These are phyloP conservation scores for Yarrowia osloensis DNA, from an alignment of 805 yeast genomes.

Conservation along the genomic window DNA sequence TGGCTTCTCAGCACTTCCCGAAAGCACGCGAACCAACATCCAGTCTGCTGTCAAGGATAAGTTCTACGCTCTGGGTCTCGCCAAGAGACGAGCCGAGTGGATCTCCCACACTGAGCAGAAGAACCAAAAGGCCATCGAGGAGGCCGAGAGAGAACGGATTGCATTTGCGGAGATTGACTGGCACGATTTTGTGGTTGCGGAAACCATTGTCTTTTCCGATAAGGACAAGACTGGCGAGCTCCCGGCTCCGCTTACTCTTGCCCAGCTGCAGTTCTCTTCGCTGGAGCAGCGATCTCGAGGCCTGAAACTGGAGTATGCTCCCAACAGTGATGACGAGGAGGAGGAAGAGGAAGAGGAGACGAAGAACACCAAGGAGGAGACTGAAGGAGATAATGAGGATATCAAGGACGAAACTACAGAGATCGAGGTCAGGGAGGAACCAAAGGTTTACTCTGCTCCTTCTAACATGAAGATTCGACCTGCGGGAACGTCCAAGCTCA, in stretches of 20 bases:
- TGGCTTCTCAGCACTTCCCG: constrained; percentile 30
- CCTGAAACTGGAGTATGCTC: constrained; percentile 37
- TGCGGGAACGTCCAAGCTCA: constrained; percentile 68
- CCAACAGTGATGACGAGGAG: constrained; percentile 5
- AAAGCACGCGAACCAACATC: constrained; percentile 35
- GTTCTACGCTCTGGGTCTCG: constrained; percentile 48
- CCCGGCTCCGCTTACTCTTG: constrained; percentile 53
- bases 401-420: background rate
- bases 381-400: constrained; percentile 35
- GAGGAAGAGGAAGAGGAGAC: background rate
- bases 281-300: constrained; percentile 53
- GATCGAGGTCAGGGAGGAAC: constrained; percentile 22
- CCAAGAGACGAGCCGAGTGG: constrained; percentile 61
- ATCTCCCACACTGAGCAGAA: constrained; percentile 45
- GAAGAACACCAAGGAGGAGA: constrained; percentile 33
- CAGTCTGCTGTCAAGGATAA: constrained; percentile 41
- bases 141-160: constrained; percentile 48
- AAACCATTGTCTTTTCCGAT: constrained; percentile 64
- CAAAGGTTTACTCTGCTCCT: constrained; percentile 3
- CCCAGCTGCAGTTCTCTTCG: constrained; percentile 63
- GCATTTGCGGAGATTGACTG: constrained; percentile 81
- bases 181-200: constrained; percentile 77
- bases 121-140: constrained; percentile 43
- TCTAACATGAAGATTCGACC: constrained; percentile 59
- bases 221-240: constrained; percentile 52